Conservation (phyloP, 257 asterid species). For the Petunia axillaris region DNA sequence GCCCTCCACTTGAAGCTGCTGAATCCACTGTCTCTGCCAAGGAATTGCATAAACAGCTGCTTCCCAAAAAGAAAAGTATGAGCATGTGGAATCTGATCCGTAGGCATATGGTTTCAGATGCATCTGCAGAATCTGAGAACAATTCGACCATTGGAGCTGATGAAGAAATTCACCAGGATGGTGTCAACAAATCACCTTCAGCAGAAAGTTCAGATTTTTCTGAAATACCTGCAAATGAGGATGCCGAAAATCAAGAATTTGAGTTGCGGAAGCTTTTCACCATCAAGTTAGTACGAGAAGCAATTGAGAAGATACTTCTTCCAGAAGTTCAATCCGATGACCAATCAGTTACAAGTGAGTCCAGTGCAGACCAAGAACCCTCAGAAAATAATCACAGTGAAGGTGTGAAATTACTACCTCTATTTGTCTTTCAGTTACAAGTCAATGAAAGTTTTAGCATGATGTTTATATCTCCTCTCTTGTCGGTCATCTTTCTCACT, state of each 20-base stretch:
- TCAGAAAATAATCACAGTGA: constrained; percentile 41
- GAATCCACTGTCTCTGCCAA: neutral
- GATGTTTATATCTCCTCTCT: neutral
- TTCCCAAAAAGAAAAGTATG: constrained; percentile 31
- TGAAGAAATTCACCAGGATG: constrained; percentile 33
- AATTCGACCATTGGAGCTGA: constrained; percentile 23
- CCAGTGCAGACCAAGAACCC: constrained; percentile 47
- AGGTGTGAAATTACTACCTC: constrained; percentile 35
- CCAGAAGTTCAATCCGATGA: constrained; percentile 89
- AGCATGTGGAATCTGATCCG: constrained; percentile 53
- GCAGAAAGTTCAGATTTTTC: constrained; percentile 31
- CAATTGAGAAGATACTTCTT: constrained; percentile 94
- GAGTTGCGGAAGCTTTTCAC: constrained; percentile 73
- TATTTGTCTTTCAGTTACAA: neutral
- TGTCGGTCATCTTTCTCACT: neutral
- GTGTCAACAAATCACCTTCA: constrained; percentile 27
- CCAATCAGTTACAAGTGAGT: constrained; percentile 63
- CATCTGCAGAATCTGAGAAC: constrained; percentile 33
- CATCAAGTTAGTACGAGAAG: constrained; percentile 88
- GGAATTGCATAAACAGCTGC: constrained; percentile 11
- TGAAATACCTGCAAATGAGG: constrained; percentile 36
- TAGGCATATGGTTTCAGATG: constrained; percentile 39
- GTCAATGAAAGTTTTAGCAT: neutral
- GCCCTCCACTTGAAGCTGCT: constrained; percentile 18
- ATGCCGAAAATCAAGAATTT: constrained; percentile 57